Percentiles rank a stretch among this genome's conserved stretches.
Conservation (phyloP, 495 filamentous ascomycete genomes). For the Terfezia claveryi region DNA sequence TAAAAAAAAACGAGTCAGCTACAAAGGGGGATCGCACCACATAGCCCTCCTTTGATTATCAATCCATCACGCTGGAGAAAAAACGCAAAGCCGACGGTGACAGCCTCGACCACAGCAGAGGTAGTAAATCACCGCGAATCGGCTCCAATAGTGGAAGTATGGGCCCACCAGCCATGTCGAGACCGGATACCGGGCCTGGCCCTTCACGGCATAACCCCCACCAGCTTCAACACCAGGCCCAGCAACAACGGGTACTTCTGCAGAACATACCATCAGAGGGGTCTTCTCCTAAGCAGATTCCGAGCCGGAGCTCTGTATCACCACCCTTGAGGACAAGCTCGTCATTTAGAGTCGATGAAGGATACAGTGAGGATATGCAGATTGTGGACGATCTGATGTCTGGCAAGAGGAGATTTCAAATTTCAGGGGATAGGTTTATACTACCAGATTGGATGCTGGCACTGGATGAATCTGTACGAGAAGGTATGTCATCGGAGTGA, state of each 20-base stretch:
- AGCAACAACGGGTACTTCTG: neutral
- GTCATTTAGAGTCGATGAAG: slow-evolving; percentile 16
- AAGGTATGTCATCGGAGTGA: slow-evolving; percentile 11
- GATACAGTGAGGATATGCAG: slow-evolving; percentile 18
- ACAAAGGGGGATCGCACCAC: too few species aligned
- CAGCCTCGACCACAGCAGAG: neutral
- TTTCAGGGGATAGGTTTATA: slow-evolving; percentile 11
- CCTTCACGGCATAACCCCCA: neutral
- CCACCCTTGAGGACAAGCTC: neutral
- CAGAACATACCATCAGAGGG: too few species aligned
- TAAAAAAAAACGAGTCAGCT: too few species aligned
- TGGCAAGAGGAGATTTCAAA: slow-evolving; percentile 10
- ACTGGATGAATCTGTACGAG: slow-evolving; percentile 12
- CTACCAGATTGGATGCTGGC: slow-evolving; percentile 17
- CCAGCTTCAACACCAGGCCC: neutral
- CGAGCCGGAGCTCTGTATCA: too few species aligned
- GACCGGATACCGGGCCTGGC: too few species aligned
- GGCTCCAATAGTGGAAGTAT: too few species aligned
- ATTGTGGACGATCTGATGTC: slow-evolving; percentile 13
- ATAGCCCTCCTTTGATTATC: neutral
- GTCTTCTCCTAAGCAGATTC: too few species aligned
- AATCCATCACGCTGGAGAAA: neutral
- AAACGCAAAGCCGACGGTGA: neutral
- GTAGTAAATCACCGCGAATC: too few species aligned
- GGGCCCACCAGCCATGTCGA: too few species aligned